Conservation (phyloP, 768 basidiomycete species). For the Tricholoma terreum region DNA sequence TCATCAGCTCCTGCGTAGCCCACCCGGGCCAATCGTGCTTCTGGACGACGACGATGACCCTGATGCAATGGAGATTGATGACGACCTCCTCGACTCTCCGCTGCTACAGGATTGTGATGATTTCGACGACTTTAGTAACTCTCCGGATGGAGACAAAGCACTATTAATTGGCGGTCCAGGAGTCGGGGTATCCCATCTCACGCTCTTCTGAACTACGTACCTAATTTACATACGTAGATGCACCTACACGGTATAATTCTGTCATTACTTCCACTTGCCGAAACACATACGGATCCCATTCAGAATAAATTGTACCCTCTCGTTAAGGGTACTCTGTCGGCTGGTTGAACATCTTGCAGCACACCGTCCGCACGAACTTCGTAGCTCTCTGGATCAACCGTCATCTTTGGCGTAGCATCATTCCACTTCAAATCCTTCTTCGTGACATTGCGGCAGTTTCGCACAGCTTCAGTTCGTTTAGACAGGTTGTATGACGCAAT, state of each 20-base stretch:
- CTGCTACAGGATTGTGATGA: constrained; percentile 17
- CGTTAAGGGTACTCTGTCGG: constrained; percentile 63
- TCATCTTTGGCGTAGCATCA: constrained; percentile 73
- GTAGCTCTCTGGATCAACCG: constrained; percentile 90
- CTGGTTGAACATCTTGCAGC: constrained; percentile 73
- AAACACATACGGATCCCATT: constrained; percentile 11
- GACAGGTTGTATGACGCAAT: constrained; percentile 65
- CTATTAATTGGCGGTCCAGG: constrained; percentile 3
- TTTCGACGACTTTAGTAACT: constrained; percentile 15
- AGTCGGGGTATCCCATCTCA: constrained; percentile 4
- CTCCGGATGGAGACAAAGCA: background rate
- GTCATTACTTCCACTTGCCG: background rate
- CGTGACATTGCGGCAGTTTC: constrained; percentile 64
- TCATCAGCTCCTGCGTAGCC: background rate
- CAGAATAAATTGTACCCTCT: constrained; percentile 81
- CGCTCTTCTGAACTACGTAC: constrained; percentile 3
- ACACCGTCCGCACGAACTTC: constrained; percentile 81
- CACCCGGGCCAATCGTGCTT: background rate
- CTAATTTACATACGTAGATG: background rate
- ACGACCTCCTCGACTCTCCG: constrained; percentile 15
- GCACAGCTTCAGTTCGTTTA: constrained; percentile 75
- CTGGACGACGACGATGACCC: background rate
- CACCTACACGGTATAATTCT: background rate
- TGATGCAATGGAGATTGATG: constrained; percentile 8
- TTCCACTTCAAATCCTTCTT: constrained; percentile 98